These are phyloP conservation scores for Gossypium sturtianum DNA, from an alignment of 345 rosid species.

Conservation along the genomic window DNA sequence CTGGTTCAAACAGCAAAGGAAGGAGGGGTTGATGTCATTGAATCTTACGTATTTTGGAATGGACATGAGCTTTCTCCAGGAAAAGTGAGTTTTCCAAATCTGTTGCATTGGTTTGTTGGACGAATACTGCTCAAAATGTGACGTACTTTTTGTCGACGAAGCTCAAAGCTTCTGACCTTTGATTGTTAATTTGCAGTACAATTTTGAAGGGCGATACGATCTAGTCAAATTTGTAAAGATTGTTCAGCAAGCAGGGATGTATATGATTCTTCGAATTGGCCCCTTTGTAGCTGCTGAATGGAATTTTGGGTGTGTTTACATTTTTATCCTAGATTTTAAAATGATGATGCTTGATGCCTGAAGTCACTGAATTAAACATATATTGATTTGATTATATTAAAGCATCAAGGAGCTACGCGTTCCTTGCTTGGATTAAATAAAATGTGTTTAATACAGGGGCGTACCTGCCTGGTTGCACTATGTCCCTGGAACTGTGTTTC, in stretches of 20 bases:
- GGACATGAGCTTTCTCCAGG: constrained; percentile 80
- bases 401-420: background rate
- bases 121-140: background rate
- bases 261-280: constrained; percentile 89
- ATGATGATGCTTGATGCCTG: background rate
- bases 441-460: constrained; percentile 43
- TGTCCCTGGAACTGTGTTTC: constrained; percentile 78
- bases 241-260: constrained; percentile 85
- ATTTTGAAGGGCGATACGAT: constrained; percentile 75
- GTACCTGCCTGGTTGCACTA: constrained; percentile 93
- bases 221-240: constrained; percentile 83
- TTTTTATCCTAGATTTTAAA: background rate
- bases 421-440: background rate
- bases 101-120: background rate
- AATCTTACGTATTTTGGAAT: constrained; percentile 94
- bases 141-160: background rate
- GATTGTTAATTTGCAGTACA: constrained; percentile 41
- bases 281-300: constrained; percentile 95
- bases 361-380: background rate
- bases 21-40: constrained; percentile 77
- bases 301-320: constrained; percentile 62
- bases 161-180: background rate
- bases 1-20: constrained; percentile 80
- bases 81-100: constrained; percentile 37
- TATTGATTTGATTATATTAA: background rate